These are phyloP conservation scores for Pharnaceum exiguum DNA, from an alignment of 148 eudicot genomes.

Conservation along the genomic window DNA sequence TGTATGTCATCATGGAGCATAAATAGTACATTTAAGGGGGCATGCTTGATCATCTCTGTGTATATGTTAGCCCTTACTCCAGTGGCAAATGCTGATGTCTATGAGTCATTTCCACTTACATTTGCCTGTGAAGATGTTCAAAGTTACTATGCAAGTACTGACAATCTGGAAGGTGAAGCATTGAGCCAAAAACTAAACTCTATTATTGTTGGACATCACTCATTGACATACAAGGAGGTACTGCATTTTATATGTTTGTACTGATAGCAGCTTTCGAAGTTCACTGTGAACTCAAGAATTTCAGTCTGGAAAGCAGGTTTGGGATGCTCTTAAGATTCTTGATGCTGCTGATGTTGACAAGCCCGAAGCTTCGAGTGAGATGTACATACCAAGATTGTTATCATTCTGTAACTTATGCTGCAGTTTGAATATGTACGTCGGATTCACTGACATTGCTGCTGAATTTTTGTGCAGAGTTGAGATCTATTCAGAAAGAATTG, in stretches of 20 bases:
- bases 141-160: conserved; percentile 32
- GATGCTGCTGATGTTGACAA: conserved; percentile 43
- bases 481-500: conserved; percentile 46
- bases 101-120: conserved; percentile 7
- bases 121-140: conserved; percentile 37
- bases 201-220: conserved; percentile 38
- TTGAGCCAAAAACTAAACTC: conserved; percentile 37
- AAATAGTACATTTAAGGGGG: conserved; percentile 4
- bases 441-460: background rate
- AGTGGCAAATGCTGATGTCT: conserved; percentile 25
- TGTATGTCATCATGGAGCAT: conserved; percentile 15
- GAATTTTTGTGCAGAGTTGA: conserved; percentile 36
- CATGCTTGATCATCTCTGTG: conserved; percentile 24
- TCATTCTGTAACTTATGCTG: background rate
- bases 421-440: background rate
- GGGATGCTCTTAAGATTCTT: conserved; percentile 64
- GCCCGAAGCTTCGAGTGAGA: conserved; percentile 36
- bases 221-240: conserved; percentile 48
- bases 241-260: background rate
- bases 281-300: conserved; percentile 4
- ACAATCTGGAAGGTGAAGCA: conserved; percentile 36
- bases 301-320: conserved; percentile 32
- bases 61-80: conserved; percentile 30
- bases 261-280: background rate
- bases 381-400: conserved; percentile 22